Conservation (phyloP, 2,329 filamentous ascomycete genomes). For the Pestalotiopsis sp. region DNA sequence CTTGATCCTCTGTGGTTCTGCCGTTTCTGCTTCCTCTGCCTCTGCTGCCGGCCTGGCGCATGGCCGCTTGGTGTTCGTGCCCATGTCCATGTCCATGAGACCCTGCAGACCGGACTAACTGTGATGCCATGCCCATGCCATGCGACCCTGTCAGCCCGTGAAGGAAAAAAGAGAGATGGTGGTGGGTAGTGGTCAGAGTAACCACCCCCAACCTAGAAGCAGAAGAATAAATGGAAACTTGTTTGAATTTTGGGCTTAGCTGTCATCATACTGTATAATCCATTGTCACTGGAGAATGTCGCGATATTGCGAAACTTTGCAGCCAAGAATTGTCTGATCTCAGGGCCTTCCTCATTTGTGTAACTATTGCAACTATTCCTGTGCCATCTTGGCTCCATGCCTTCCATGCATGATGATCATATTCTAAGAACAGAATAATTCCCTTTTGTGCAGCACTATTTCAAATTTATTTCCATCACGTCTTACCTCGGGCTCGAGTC, state of each 20-base stretch:
- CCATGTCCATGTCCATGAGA: neutral
- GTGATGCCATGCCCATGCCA: no score
- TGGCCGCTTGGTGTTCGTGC: no score
- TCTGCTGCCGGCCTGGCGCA: neutral
- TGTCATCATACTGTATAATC: neutral
- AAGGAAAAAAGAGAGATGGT: no score
- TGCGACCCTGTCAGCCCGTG: no score
- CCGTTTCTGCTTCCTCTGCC: neutral
- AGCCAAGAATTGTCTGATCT: slow-evolving; percentile 5
- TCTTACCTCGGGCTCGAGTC: neutral
- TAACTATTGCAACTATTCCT: neutral
- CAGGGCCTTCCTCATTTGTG: slow-evolving; percentile 3
- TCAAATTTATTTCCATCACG: neutral
- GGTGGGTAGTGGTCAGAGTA: no score
- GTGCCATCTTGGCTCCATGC: neutral
- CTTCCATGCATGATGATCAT: neutral
- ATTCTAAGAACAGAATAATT: neutral
- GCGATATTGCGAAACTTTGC: neutral
- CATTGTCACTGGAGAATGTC: neutral
- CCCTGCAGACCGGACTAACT: neutral
- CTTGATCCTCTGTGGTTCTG: neutral
- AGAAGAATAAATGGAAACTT: no score
- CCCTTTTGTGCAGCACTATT: neutral
- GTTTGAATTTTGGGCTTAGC: neutral
- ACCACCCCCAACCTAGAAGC: no score